Evolutionary conservation across 2,329 filamentous ascomycete genomes (phyloP), one percentile per base, ranked within the genome.

Genomic region (Monosporascus cannonballus): DNA sequence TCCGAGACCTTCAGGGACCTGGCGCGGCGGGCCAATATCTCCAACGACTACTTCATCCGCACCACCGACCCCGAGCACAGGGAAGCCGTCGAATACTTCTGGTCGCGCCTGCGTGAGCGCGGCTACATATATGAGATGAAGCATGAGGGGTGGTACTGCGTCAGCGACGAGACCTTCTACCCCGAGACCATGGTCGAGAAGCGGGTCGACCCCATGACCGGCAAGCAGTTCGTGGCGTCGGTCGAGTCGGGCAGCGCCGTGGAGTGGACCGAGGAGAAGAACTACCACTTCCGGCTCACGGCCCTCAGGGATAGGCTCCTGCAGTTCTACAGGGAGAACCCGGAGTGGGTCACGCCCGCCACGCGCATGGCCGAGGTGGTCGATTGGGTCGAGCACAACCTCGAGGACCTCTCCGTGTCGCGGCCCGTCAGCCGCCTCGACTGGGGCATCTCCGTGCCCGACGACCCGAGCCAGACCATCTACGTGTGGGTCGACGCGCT

Each of bases 401-500:
- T 99, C 1, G 83, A 89, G 62, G 94, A 99, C 67, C 78, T 99
- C 15, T 96, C 91, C 3, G 83, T 96, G 49, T 97, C 93, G 2
- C 80, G 95, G 27, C 94, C 94, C 0, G 76, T 80, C 3, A 83
- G 86, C 51, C 81, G 94, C 47, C 71, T 97, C 41, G 80, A 76
- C 24, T 99, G 94, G 94, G 94, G 94, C 3, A 88, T 99, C 52
- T 84, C 79, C 6, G 94, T 96, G 25, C 94, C 94, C 0, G 86
- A 85, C 50, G 94, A 99, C 63, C 74, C 81, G 0, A 82, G 76
- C 18, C 94, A 97, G 70, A 97, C 92, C 3, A 93, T 99, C 53
- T 99, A 99, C 65, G 95, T 99, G 34, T 99, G 94, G 94, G 80
- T 99, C 0, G 95, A 99, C 71, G 94, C 94, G 1, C 80, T 99